phyloP scores from a whole-genome alignment of 129 eudicot genomes.

The Oenanthe sinensis region DNA sequence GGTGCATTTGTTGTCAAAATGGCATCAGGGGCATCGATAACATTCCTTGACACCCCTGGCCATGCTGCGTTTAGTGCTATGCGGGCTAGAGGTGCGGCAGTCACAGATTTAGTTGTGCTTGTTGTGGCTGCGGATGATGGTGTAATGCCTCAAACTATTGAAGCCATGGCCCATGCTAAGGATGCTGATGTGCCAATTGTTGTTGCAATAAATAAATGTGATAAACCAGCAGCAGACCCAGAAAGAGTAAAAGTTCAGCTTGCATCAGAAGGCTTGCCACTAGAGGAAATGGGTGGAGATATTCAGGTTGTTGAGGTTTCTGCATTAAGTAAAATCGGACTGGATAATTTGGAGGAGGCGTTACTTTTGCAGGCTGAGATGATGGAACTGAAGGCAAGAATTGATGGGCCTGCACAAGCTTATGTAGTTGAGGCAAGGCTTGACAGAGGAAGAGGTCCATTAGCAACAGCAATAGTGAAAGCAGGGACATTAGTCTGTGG shows the following conservation, averaged over 20 bases:
- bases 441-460: slow-evolving; percentile 82
- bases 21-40: slow-evolving; percentile 69
- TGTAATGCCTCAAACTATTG: slow-evolving; percentile 81
- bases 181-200: slow-evolving; percentile 82
- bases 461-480: slow-evolving; percentile 83
- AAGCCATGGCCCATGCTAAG: slow-evolving; percentile 86
- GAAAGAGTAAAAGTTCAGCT: slow-evolving; percentile 72
- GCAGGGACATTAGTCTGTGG: slow-evolving; percentile 80
- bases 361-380: slow-evolving; percentile 88
- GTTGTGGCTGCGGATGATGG: slow-evolving; percentile 96
- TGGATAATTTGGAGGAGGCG: slow-evolving; percentile 78
- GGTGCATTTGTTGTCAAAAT: slow-evolving; percentile 85
- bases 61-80: slow-evolving; percentile 86
- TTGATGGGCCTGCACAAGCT: slow-evolving; percentile 90
- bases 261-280: slow-evolving; percentile 62
- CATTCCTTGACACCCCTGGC: slow-evolving; percentile 88
- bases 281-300: slow-evolving; percentile 94
- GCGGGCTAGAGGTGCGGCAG: slow-evolving; percentile 86
- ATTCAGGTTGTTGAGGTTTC: slow-evolving; percentile 86
- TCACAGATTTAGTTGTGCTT: slow-evolving; percentile 70
- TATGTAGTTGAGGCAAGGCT: slow-evolving; percentile 95
- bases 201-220: slow-evolving; percentile 89
- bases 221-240: slow-evolving; percentile 79
- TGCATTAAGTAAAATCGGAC: slow-evolving; percentile 52
- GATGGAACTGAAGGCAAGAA: slow-evolving; percentile 80